These are phyloP conservation scores for Eudorina sp. DNA, from an alignment of 139 green algal genomes.

Conservation along the genomic window DNA sequence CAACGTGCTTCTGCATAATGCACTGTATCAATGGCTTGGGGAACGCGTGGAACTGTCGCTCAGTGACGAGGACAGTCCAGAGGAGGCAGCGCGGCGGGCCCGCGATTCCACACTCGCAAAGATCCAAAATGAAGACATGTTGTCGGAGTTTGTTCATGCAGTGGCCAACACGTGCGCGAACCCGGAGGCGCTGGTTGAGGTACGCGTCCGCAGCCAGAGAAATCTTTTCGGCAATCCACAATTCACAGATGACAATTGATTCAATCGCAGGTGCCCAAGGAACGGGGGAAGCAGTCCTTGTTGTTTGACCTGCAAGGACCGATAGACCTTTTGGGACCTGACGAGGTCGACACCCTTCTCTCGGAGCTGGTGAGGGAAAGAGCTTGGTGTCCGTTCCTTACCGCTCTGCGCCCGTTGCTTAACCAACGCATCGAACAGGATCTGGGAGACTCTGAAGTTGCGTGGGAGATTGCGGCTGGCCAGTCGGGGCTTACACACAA, in stretches of 20 bases:
- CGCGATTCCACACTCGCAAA: neutral
- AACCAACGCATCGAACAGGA: too few species aligned
- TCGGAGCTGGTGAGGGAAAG: slow-evolving; percentile 13
- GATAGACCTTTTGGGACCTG: slow-evolving; percentile 23
- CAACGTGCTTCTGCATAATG: slow-evolving; percentile 15
- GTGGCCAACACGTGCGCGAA: neutral
- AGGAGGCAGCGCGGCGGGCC: neutral
- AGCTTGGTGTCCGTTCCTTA: too few species aligned
- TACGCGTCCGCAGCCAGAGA: too few species aligned
- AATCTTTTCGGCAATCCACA: too few species aligned
- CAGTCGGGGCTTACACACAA: too few species aligned
- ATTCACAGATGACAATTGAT: neutral
- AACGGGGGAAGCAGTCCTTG: neutral
- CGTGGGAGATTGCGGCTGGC: too few species aligned
- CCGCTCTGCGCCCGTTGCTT: too few species aligned
- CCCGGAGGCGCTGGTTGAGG: neutral
- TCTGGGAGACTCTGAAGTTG: too few species aligned
- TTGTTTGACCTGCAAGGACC: slow-evolving; percentile 36
- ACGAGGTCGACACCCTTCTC: slow-evolving; percentile 34
- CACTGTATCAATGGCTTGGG: slow-evolving; percentile 28
- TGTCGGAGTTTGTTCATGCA: neutral
- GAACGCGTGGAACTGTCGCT: slow-evolving; percentile 13
- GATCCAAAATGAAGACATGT: neutral
- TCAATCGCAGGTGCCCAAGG: neutral
- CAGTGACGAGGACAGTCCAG: neutral